Percentiles rank a stretch among this genome's conserved stretches.
Evolutionary conservation across 768 basidiomycete genomes (phyloP).

Genomic region (Mycena latifolia): DNA sequence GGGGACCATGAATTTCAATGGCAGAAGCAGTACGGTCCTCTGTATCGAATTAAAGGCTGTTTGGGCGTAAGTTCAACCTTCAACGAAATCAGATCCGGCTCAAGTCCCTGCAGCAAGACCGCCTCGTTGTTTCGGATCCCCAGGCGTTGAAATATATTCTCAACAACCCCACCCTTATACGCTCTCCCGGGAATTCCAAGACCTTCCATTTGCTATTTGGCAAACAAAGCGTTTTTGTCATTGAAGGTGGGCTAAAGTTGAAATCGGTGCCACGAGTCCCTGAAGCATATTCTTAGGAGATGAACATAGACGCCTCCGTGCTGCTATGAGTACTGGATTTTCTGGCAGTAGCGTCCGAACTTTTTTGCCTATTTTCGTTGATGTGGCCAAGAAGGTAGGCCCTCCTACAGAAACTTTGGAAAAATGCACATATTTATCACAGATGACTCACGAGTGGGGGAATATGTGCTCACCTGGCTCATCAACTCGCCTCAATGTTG

Average conservation of each 20-base stretch:
- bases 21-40: slow-evolving; percentile 12
- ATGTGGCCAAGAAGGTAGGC: not conserved
- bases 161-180: not conserved
- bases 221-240: not conserved
- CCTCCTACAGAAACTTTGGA: too few relatives aligned
- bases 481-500: not conserved
- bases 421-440: too few relatives aligned
- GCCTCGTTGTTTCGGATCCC: slow-evolving; percentile 14
- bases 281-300: not conserved
- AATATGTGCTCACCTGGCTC: not conserved
- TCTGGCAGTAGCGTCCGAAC: not conserved
- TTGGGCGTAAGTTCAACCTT: slow-evolving; percentile 10
- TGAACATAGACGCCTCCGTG: not conserved
- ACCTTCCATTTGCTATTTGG: not conserved
- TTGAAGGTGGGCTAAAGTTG: not conserved
- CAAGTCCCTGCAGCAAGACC: slow-evolving; percentile 16
- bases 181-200: not conserved
- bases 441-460: not conserved
- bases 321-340: not conserved
- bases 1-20: slow-evolving; percentile 20
- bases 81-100: not conserved
- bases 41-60: slow-evolving; percentile 22
- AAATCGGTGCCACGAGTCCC: not conserved
- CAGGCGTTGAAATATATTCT: not conserved
- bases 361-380: not conserved